Conservation (phyloP, 768 basidiomycete genomes). For the Cystofilobasidium bisporidii region DNA sequence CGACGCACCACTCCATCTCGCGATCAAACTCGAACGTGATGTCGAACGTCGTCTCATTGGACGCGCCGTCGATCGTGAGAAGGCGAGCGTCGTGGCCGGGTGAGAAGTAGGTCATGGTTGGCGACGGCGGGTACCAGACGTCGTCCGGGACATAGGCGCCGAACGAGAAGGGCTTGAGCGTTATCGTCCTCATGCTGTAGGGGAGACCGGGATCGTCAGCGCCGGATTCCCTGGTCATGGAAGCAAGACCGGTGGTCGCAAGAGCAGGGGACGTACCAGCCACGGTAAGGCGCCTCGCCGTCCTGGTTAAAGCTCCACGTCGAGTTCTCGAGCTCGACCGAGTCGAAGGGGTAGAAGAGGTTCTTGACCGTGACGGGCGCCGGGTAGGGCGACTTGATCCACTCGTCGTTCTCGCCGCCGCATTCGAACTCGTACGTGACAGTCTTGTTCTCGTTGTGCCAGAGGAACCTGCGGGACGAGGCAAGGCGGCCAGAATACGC, state of each 20-base stretch:
- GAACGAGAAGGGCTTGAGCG: conserved; percentile 66
- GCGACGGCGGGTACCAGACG: conserved; percentile 62
- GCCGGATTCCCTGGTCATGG: not conserved
- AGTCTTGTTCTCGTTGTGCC: conserved; percentile 72
- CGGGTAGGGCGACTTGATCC: conserved; percentile 72
- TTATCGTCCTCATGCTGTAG: conserved; percentile 50
- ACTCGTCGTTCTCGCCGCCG: conserved; percentile 39
- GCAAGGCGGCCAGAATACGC: too few relatives aligned
- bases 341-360: conserved; percentile 72
- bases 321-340: conserved; percentile 51
- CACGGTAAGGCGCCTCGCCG: conserved; percentile 55
- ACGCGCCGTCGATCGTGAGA: conserved; percentile 42
- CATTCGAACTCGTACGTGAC: conserved; percentile 60
- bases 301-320: conserved; percentile 55
- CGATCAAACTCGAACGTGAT: conserved; percentile 69
- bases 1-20: conserved; percentile 51
- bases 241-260: too few relatives aligned
- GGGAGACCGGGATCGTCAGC: not conserved
- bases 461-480: conserved; percentile 58
- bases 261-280: conserved; percentile 41
- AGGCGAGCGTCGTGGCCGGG: conserved; percentile 83
- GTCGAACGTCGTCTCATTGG: conserved; percentile 52
- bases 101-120: conserved; percentile 64
- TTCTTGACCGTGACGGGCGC: conserved; percentile 57
- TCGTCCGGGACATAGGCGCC: conserved; percentile 65